phyloP scores from a whole-genome alignment of 148 eudicot genomes.

The Nepenthes mirabilis region DNA sequence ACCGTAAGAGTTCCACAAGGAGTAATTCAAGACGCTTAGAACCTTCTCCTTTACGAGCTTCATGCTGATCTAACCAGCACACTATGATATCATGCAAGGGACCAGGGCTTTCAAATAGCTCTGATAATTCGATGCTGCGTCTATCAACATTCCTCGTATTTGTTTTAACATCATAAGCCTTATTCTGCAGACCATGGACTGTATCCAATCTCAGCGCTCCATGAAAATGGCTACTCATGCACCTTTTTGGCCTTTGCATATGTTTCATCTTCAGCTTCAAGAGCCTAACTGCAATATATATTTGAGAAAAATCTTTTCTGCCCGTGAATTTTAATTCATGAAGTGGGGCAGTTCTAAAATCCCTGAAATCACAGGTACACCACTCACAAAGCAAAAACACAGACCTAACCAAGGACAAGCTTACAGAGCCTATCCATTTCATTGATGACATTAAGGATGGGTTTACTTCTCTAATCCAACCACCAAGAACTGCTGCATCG shows the following conservation, averaged over 20 bases:
- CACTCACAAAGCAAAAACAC: constrained; percentile 92
- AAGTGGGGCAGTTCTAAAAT: constrained; percentile 47
- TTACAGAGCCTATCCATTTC: constrained; percentile 52
- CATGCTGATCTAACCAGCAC: constrained; percentile 96
- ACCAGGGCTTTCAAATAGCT: constrained; percentile 75
- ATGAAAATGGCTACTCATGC: constrained; percentile 15
- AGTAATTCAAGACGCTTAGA: constrained; percentile 67
- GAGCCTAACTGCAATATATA: constrained; percentile 62
- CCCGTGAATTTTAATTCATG: constrained; percentile 70
- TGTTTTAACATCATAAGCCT: constrained; percentile 8
- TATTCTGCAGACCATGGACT: constrained; percentile 14
- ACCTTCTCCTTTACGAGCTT: constrained; percentile 61
- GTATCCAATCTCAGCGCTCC: constrained; percentile 3
- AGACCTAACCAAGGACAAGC: constrained; percentile 53
- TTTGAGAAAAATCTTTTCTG: constrained; percentile 70
- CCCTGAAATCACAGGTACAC: constrained; percentile 89
- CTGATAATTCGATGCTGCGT: constrained; percentile 27
- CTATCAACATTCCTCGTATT: constrained; percentile 10
- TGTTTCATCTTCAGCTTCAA: constrained; percentile 54
- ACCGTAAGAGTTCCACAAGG: constrained; percentile 52
- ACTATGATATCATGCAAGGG: constrained; percentile 81
- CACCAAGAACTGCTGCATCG: constrained; percentile 47
- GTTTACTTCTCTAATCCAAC: constrained; percentile 73
- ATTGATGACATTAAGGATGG: constrained; percentile 59
- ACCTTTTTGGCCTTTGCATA: constrained; percentile 25